Conservation (phyloP, 2,329 filamentous ascomycete species). For the Pseudogymnoascus sp. region DNA sequence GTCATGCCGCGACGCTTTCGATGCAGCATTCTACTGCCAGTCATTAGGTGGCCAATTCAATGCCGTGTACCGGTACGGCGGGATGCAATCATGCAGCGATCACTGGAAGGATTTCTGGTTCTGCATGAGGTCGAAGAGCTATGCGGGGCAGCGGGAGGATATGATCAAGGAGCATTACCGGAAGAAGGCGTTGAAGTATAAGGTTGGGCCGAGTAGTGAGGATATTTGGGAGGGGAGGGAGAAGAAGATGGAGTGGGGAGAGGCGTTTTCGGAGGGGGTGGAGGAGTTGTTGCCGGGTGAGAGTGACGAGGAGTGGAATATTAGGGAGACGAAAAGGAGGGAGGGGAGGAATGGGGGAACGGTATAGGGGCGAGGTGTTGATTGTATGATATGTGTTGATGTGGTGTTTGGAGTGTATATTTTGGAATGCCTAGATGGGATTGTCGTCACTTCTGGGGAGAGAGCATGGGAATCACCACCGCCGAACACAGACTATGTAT, state of each 20-base stretch:
- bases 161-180: constrained; percentile 31
- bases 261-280: constrained; percentile 28
- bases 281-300: constrained; percentile 32
- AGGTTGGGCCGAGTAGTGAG: constrained; percentile 66
- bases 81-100: constrained; percentile 67
- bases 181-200: constrained; percentile 55
- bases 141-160: constrained; percentile 49
- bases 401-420: constrained; percentile 2
- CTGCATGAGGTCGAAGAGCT: constrained; percentile 78
- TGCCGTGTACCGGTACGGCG: constrained; percentile 80
- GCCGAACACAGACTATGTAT: neutral
- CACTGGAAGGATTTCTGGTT: constrained; percentile 96
- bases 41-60: constrained; percentile 86
- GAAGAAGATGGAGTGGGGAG: constrained; percentile 44
- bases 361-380: neutral
- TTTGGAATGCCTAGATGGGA: neutral
- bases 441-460: neutral
- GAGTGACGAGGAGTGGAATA: constrained; percentile 34
- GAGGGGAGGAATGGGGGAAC: constrained; percentile 12
- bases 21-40: constrained; percentile 90
- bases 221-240: constrained; percentile 78
- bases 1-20: constrained; percentile 86
- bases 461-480: neutral
- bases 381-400: neutral
- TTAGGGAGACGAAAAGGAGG: constrained; percentile 21